Evolutionary conservation across 306 rosid species (phyloP).

Genomic region (Ormosia semicastrata): DNA sequence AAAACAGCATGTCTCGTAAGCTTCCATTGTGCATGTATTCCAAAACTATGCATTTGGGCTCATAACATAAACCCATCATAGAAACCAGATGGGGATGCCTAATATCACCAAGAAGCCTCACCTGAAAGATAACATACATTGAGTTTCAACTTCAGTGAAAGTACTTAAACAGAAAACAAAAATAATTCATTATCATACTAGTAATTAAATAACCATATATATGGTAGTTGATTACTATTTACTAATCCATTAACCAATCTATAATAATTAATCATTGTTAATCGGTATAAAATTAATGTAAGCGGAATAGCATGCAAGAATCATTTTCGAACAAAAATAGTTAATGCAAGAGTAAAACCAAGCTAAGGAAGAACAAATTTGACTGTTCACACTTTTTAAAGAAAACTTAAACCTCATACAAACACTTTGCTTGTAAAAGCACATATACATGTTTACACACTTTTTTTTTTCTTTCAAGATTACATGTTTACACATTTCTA

Average conservation of each 20-base stretch:
- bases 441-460: neutral
- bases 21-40: constrained; percentile 77
- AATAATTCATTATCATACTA: no score
- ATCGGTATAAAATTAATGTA: no score
- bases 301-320: no score
- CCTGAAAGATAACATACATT: constrained; percentile 36
- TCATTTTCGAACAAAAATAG: no score
- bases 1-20: constrained; percentile 49
- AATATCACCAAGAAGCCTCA: constrained; percentile 54
- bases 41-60: constrained; percentile 55
- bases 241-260: no score
- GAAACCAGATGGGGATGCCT: constrained; percentile 76
- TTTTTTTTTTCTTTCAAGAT: neutral
- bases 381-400: no score
- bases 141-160: neutral
- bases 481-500: neutral
- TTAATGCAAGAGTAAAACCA: neutral
- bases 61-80: constrained; percentile 61
- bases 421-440: neutral
- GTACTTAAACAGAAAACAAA: neutral
- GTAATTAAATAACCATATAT: no score
- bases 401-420: neutral
- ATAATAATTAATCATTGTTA: no score
- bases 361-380: neutral
- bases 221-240: no score